Evolutionary conservation across 192 early-diverging fungal species (phyloP), one percentile per base, ranked within the genome.

Genomic region (Umbelopsis sp.): DNA sequence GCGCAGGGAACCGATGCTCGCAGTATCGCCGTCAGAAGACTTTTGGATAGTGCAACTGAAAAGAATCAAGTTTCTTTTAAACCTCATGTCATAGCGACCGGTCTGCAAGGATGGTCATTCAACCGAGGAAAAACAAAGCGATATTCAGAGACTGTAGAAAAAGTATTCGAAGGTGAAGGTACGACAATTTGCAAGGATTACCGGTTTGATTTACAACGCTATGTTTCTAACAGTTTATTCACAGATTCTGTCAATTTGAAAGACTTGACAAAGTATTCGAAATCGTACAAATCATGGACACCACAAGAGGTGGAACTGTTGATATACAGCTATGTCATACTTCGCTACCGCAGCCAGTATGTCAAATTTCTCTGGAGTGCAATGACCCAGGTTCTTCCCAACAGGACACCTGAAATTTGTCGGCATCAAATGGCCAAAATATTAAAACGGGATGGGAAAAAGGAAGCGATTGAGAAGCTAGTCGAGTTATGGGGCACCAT

Each of bases 401-500:
- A 62, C 12, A 62, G 56, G 34, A 62, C 56, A 20, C 31, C 56
- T 20, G 56, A 62, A 62, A 31, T 62, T 34, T 62, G 56, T 17
- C 56, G 56, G 31, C 56, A 62, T 32, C 56, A 62, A 26, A 62
- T 62, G 56, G 20, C 56, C 7, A 62, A 62, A 62, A 36, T 62
- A 34, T 62, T 62, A 31, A 62, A 32, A 12, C 16, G 17, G 2
- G 4, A 29, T 36, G 56, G 31, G 9, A 11, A 62, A n/a, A 62
- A 34, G 56, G 29, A 29, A 62, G 31, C 31, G 14, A 62, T 62
- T 17, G 56, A 29, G 10, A 62, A 62, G 12, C 8, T 62, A 14
- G 26, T 62, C 5, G 31, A 62, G 5, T 12, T 9, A 20, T 62
- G 56, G 56, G 29, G 26, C 17, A 0, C 56, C 5, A 34, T 62